Conservation (phyloP, 140 eudicot genomes). For the Oenanthe javanica region DNA sequence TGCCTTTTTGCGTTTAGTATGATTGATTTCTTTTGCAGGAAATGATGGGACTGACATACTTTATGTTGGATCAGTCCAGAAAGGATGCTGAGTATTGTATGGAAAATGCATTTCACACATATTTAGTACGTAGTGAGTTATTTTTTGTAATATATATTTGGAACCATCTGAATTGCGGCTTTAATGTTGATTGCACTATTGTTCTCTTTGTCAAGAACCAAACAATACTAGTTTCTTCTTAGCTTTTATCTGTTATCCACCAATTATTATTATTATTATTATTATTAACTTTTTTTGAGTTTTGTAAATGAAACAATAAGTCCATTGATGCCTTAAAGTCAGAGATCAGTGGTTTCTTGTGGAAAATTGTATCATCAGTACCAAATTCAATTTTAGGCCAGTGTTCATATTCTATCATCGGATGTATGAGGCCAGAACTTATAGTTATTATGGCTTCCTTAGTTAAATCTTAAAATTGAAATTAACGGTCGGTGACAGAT, state of each 20-base stretch:
- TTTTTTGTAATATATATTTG: neutral
- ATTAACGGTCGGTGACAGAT: neutral
- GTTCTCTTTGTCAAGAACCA: neutral
- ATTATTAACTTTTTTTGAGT: neutral
- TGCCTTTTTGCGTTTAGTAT: neutral
- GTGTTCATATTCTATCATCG: neutral
- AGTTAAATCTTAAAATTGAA: neutral
- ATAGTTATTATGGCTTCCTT: neutral
- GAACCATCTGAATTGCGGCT: neutral
- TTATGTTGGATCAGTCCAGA: conserved; percentile 89
- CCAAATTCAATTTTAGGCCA: neutral
- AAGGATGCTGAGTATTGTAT: conserved; percentile 94
- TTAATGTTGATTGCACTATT: neutral
- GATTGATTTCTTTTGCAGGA: conserved; percentile 43
- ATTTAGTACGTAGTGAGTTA: conserved; percentile 44
- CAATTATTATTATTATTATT: neutral
- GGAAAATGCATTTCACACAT: conserved; percentile 87
- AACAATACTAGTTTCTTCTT: neutral
- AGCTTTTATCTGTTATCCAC: neutral
- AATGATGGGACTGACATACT: conserved; percentile 92
- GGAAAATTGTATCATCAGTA: neutral
- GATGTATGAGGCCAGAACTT: neutral
- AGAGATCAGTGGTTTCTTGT: neutral
- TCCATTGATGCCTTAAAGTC: neutral
- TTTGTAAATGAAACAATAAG: neutral